These are phyloP conservation scores for Komagataella phaffii DNA, from an alignment of 805 yeast genomes.

Conservation along the genomic window DNA sequence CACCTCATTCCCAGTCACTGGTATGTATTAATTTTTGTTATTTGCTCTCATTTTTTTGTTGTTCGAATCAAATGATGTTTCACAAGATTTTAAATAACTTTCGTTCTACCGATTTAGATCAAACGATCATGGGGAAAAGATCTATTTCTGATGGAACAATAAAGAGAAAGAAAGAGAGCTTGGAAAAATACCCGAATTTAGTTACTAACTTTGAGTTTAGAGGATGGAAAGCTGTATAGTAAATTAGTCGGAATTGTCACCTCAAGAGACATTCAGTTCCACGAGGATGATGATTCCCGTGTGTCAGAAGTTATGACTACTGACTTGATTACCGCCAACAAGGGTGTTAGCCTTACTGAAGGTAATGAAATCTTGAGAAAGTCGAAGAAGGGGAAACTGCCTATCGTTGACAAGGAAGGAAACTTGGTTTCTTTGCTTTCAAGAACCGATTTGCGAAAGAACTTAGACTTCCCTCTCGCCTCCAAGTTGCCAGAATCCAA, in stretches of 20 bases:
- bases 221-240: conserved; percentile 73
- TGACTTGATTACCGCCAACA: conserved; percentile 70
- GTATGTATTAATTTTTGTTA: conserved; percentile 46
- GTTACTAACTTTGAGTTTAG: conserved; percentile 26
- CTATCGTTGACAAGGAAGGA: conserved; percentile 71
- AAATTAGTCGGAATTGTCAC: conserved; percentile 92
- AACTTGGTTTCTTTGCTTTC: conserved; percentile 80
- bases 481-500: conserved; percentile 87
- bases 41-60: conserved; percentile 1
- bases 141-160: conserved; percentile 23
- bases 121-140: conserved; percentile 91
- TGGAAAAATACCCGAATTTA: background rate
- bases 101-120: conserved; percentile 99
- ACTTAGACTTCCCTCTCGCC: conserved; percentile 85
- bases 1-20: conserved; percentile 98
- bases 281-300: conserved; percentile 48
- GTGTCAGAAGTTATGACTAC: conserved; percentile 82
- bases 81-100: conserved; percentile 55
- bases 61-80: conserved; percentile 37
- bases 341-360: conserved; percentile 69
- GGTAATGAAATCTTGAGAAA: conserved; percentile 86
- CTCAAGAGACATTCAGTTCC: conserved; percentile 94
- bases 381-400: conserved; percentile 95
- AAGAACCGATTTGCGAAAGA: conserved; percentile 94
- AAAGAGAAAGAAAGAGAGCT: background rate